phyloP scores from a whole-genome alignment of 345 rosid genomes.

The Boechera divaricarpa region DNA sequence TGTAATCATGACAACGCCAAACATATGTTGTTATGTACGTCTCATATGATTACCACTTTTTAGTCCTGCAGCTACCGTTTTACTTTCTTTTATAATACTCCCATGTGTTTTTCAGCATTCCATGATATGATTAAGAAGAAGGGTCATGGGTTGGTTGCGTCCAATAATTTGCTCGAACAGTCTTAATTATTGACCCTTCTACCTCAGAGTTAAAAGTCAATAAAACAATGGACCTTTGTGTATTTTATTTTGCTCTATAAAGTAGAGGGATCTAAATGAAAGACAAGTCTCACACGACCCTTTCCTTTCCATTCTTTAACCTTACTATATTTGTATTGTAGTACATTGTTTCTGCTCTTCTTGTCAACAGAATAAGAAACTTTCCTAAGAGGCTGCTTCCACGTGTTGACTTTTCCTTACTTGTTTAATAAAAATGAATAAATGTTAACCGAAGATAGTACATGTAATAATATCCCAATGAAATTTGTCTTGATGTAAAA shows the following conservation, averaged over 20 bases:
- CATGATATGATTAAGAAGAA: too few species aligned
- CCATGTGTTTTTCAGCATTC: too few species aligned
- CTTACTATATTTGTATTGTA: too few species aligned
- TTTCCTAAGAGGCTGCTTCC: neutral
- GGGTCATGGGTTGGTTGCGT: too few species aligned
- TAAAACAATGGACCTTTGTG: neutral
- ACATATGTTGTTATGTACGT: too few species aligned
- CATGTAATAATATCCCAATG: neutral
- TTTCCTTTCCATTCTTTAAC: neutral
- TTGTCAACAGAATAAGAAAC: too few species aligned
- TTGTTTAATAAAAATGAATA: neutral
- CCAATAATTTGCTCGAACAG: slow-evolving; percentile 17
- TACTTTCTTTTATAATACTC: too few species aligned
- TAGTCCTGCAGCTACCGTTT: too few species aligned
- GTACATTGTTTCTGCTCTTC: too few species aligned
- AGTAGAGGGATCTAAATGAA: neutral
- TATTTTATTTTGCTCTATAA: neutral
- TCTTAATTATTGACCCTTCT: neutral
- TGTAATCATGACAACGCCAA: too few species aligned
- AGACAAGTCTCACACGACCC: slow-evolving; percentile 28
- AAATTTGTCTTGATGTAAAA: too few species aligned
- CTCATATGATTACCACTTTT: too few species aligned
- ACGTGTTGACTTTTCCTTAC: neutral
- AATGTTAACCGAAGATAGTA: neutral
- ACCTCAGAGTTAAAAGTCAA: neutral